Evolutionary conservation across 2,329 filamentous ascomycete species (phyloP).

Genomic region (Penicillium verrucosum): DNA sequence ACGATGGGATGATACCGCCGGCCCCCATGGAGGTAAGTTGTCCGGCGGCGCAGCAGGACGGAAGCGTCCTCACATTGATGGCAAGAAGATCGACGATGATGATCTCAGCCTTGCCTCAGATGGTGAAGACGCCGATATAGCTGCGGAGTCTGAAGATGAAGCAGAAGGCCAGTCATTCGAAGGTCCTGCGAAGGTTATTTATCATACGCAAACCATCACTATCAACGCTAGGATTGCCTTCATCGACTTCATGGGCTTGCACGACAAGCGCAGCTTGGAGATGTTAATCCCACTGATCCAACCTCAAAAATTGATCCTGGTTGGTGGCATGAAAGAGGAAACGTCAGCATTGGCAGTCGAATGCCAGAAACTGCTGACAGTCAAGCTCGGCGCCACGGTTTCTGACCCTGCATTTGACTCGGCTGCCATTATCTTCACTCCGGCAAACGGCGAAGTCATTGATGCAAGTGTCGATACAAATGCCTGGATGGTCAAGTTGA

Average conservation of each 20-base stretch:
- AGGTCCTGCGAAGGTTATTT: constrained; percentile 73
- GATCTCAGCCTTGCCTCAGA: constrained; percentile 46
- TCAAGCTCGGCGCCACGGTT: constrained; percentile 37
- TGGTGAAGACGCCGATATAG: constrained; percentile 59
- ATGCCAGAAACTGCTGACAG: constrained; percentile 64
- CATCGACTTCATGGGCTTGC: constrained; percentile 87
- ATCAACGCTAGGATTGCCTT: constrained; percentile 76
- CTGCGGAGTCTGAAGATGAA: constrained; percentile 56
- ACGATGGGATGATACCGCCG: constrained; percentile 75
- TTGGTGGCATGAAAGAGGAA: constrained; percentile 75
- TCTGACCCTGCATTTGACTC: constrained; percentile 43
- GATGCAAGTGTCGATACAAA: constrained; percentile 97
- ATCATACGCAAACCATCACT: constrained; percentile 60
- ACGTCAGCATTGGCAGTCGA: constrained; percentile 75
- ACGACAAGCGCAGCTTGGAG: constrained; percentile 88
- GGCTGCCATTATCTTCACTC: constrained; percentile 73
- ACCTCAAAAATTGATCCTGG: constrained; percentile 90
- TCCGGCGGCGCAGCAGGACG: constrained; percentile 46
- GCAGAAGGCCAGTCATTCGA: constrained; percentile 48
- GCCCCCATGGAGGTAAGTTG: constrained; percentile 36
- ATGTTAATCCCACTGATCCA: constrained; percentile 94
- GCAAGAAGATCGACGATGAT: constrained; percentile 39
- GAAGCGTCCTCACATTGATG: constrained; percentile 58
- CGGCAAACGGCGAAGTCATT: constrained; percentile 67
- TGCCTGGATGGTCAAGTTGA: constrained; percentile 91